These are phyloP conservation scores for Lathyrus sativus DNA, from an alignment of 306 rosid genomes.

Conservation along the genomic window DNA sequence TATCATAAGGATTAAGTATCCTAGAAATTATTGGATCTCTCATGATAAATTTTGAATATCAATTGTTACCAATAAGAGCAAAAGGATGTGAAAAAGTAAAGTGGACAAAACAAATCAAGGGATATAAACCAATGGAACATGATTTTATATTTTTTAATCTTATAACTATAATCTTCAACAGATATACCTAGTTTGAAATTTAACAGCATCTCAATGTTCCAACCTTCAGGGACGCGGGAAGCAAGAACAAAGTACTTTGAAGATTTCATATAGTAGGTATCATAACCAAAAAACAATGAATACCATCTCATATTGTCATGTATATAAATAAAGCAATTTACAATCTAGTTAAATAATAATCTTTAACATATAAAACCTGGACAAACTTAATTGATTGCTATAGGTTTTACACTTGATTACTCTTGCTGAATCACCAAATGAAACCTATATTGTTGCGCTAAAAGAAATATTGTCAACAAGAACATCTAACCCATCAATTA, in stretches of 20 bases:
- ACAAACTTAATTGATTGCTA: slow-evolving; percentile 19
- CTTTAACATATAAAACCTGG: slow-evolving; percentile 17
- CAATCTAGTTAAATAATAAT: slow-evolving; percentile 15
- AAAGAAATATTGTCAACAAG: slow-evolving; percentile 26
- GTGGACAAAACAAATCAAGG: slow-evolving; percentile 14
- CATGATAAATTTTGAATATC: not conserved
- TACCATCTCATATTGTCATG: not conserved
- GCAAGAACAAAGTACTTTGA: slow-evolving; percentile 17
- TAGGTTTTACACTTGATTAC: slow-evolving; percentile 14
- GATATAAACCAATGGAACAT: not conserved
- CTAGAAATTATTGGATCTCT: slow-evolving; percentile 14
- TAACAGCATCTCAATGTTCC: not conserved
- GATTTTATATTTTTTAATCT: not conserved
- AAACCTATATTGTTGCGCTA: not conserved
- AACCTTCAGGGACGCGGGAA: not conserved
- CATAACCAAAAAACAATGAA: slow-evolving; percentile 24
- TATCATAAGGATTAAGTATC: slow-evolving; percentile 10
- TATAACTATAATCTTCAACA: slow-evolving; percentile 2
- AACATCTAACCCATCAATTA: slow-evolving; percentile 26
- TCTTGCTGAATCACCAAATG: slow-evolving; percentile 18
- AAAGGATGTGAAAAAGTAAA: not conserved
- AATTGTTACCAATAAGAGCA: slow-evolving; percentile 10
- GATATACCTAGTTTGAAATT: not conserved
- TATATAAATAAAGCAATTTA: slow-evolving; percentile 21
- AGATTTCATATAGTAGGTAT: slow-evolving; percentile 16